Conservation (phyloP, 331 rosid genomes). For the Prunus yedoensis region DNA sequence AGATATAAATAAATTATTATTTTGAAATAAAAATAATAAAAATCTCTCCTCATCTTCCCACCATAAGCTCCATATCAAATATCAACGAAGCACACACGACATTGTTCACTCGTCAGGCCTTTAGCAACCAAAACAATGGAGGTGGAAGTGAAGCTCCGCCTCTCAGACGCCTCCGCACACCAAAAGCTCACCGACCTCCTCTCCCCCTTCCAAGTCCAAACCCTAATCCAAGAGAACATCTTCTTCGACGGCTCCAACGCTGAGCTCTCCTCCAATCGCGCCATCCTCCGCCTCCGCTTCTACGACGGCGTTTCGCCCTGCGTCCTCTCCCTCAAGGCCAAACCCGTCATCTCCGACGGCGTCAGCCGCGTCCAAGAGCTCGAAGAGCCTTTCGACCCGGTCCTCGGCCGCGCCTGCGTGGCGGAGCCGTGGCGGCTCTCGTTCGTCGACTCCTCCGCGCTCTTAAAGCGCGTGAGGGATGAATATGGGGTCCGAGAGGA, state of each 20-base stretch:
- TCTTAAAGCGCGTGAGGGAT: constrained; percentile 37
- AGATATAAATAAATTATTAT: too few relatives aligned
- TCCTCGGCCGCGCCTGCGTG: constrained; percentile 46
- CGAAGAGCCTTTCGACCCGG: constrained; percentile 53
- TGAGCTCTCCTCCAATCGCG: constrained; percentile 55
- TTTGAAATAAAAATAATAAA: too few relatives aligned
- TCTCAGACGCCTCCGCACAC: constrained; percentile 49
- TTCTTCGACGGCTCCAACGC: constrained; percentile 56
- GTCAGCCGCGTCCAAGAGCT: constrained; percentile 52
- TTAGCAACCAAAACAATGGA: constrained; percentile 38
- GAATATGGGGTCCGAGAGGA: constrained; percentile 27
- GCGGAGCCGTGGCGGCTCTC: constrained; percentile 59
- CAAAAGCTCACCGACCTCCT: constrained; percentile 56
- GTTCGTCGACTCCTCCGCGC: constrained; percentile 23
- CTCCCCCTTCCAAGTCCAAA: constrained; percentile 50
- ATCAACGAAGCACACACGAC: not conserved
- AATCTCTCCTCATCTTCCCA: not conserved
- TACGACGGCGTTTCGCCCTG: constrained; percentile 26
- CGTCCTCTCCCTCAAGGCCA: constrained; percentile 51
- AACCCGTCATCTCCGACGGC: constrained; percentile 45
- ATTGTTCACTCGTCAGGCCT: constrained; percentile 1
- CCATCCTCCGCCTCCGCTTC: constrained; percentile 60
- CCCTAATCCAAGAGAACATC: constrained; percentile 57
- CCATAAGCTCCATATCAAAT: not conserved
- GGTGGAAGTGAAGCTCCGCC: constrained; percentile 61